Evolutionary conservation across 495 filamentous ascomycete genomes (phyloP), one percentile per base, ranked within the genome.

Genomic region (Penicillium salamii): DNA sequence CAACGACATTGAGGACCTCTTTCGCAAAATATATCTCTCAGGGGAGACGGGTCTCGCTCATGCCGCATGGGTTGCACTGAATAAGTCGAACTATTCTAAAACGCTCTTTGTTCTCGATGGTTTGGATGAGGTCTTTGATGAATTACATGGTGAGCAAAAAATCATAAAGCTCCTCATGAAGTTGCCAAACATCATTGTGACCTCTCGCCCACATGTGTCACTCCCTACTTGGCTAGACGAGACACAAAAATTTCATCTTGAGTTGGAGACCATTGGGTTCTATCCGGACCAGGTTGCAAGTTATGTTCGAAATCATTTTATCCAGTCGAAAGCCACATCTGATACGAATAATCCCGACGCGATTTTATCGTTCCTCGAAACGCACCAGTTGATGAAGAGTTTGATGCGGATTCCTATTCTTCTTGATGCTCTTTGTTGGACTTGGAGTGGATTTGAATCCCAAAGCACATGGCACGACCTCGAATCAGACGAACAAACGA

Each of bases 401-500:
- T 68, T 76, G 49, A 53, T 73, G 19, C 72, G 61, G 40, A 75
- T 78, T 34, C 75, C 71, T 1, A 69, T 77, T 45, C 72, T 72
- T 55, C 52, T 77, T 29, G 74, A 77, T 61, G 71, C 70, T n/a
- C 50, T 77, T 26, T 74, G 71, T 50, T 73, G 61, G 50, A 60
- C 44, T 26, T 77, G 69, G 74, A 38, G 23, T 26, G 23, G 23
- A 26, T 26, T 26, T 26, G 23, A 8, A 26, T 26, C 23, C 23
- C 23, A 26, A 26, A 26, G 23, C 23, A 26, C 23, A 26, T 26
- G 23, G 23, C 23, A 66, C 31, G 42, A 61, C 20, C 34, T 18
- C 7, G 3, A 35, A 2, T 5, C 24, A 7, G 29, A 17, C 3
- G 5, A 12, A 11, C 29, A 31, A 11, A 53, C 62, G 19, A 8